Percentiles rank a stretch among this genome's conserved stretches.
Conservation (phyloP, 257 asterid species). For the Solanum infundibuliforme region DNA sequence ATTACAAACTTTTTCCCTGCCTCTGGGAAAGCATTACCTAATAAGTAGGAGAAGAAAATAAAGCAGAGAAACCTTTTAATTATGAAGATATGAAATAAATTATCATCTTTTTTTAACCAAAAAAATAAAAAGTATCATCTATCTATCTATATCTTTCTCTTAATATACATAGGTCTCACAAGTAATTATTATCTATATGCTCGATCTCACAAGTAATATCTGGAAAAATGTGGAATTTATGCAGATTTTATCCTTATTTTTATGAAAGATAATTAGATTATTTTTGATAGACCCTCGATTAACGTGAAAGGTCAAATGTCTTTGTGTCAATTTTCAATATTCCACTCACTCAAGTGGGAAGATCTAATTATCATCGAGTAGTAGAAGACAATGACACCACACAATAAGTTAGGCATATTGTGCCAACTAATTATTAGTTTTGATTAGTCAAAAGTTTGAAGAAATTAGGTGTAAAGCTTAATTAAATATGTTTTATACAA, state of each 20-base stretch:
- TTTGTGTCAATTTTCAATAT: neutral
- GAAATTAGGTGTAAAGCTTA: neutral
- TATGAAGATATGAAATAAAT: too few relatives aligned
- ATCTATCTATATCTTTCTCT: neutral
- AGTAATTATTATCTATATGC: too few relatives aligned
- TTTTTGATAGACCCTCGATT: rapidly evolving
- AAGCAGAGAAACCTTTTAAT: neutral
- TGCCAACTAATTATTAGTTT: neutral
- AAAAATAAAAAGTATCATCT: too few relatives aligned
- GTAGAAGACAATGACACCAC: neutral
- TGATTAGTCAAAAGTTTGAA: neutral
- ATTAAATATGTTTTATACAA: neutral
- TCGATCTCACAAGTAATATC: too few relatives aligned
- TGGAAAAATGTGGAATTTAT: rapidly evolving
- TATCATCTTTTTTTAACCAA: neutral
- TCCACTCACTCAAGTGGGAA: neutral
- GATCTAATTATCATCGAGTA: neutral
- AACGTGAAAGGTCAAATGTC: neutral
- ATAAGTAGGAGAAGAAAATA: neutral
- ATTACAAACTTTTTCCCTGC: neutral
- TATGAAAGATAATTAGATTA: rapidly evolving
- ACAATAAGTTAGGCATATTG: neutral
- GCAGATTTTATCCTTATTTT: rapidly evolving
- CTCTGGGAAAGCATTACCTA: neutral
- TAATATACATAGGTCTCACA: neutral